Evolutionary conservation across 2,329 filamentous ascomycete species (phyloP), one percentile per base, ranked within the genome.

Genomic region (Chrysoporthe deuterocubensis): DNA sequence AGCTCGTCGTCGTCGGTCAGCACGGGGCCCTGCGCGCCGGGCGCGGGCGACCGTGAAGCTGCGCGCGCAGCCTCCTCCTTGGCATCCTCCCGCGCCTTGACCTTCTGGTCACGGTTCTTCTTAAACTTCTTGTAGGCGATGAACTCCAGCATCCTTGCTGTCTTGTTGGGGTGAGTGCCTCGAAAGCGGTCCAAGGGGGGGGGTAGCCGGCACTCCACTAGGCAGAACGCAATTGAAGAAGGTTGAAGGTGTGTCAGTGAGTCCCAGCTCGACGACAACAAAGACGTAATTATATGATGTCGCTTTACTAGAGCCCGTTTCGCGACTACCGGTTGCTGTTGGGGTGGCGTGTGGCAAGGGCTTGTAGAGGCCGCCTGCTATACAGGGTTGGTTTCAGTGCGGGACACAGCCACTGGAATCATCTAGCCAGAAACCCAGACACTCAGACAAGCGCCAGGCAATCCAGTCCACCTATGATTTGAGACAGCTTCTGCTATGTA

Each of bases 41-140:
- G 40, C 21, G 58, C 13, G 52, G 60, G 43, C 3, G 67, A 58
- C 21, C 46, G 44, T 7, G 67, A 61, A n/a, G 59, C 14, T 42
- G 52, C 44, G 26, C 54, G 63, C 18, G 72, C 71, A 44, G 72
- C 72, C 18, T 73, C 70, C 34, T 74, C 70, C 66, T 76, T 75
- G 52, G 76, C 75, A 5, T 74, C 78, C 72, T 87, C 85, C 68
- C 87, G 81, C 2, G 80, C 83, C 72, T 81, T 83, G 42, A 65
- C 52, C 62, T 70, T 70, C 2, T 67, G 40, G 58, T 70, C 69
- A 50, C 62, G 62, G 34, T 70, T 69, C 62, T 89, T 88, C 79
- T 89, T 90, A 74, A 83, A 79, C 76, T 89, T 90, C 76, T 86
- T 89, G 80, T 84, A 86, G 46, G 82, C 79, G 71, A 90, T 85